Evolutionary conservation across 345 rosid species (phyloP).

Genomic region (Brassica incana): DNA sequence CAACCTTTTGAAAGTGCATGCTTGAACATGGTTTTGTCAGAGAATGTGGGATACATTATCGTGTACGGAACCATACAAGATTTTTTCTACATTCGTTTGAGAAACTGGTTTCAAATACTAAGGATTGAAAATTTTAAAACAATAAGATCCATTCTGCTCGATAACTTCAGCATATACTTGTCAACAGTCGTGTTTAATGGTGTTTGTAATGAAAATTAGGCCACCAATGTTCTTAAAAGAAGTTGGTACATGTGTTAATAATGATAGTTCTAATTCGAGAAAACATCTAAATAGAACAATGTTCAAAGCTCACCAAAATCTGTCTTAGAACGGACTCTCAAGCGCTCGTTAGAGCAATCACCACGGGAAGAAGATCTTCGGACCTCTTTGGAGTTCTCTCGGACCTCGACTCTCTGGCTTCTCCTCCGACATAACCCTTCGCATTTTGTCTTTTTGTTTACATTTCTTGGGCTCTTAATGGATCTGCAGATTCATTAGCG

Average conservation of each 20-base stretch:
- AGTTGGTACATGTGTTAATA: neutral
- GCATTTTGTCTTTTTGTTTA: no score
- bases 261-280: neutral
- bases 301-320: no score
- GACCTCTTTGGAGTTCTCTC: no score
- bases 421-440: no score
- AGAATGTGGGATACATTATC: slow-evolving; percentile 54
- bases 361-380: no score
- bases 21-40: slow-evolving; percentile 51
- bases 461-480: no score
- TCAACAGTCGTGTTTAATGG: neutral
- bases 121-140: neutral
- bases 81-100: slow-evolving; percentile 15
- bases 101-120: slow-evolving; percentile 12
- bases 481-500: no score
- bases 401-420: no score
- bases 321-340: no score
- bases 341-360: no score
- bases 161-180: neutral
- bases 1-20: slow-evolving; percentile 36
- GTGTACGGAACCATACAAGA: slow-evolving; percentile 39
- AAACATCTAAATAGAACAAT: neutral
- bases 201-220: neutral
- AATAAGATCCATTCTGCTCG: neutral
- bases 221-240: neutral